Evolutionary conservation across 805 yeast species (phyloP).

Genomic region (Wickerhamomyces canadensis): DNA sequence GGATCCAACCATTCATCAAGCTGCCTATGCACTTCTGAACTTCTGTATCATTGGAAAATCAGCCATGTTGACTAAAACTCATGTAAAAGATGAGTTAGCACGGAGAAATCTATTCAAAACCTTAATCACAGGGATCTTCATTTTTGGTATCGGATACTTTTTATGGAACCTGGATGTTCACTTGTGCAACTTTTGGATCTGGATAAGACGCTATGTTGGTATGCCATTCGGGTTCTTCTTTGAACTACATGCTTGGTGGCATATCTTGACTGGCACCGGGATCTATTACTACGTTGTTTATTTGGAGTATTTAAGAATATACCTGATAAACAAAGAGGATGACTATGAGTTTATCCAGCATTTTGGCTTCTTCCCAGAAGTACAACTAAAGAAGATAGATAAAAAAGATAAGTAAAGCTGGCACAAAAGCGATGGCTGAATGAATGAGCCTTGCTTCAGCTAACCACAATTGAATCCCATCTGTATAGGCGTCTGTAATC

Average conservation of each 20-base stretch:
- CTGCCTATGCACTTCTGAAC: constrained; percentile 75
- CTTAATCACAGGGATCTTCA: constrained; percentile 52
- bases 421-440: too few species aligned
- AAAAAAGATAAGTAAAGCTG: neutral
- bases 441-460: neutral
- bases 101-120: constrained; percentile 46
- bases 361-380: constrained; percentile 54
- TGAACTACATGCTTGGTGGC: constrained; percentile 99
- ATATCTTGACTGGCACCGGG: constrained; percentile 77
- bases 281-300: constrained; percentile 81
- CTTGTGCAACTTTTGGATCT: constrained; percentile 56
- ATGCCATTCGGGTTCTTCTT: constrained; percentile 81
- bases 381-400: constrained; percentile 16
- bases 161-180: constrained; percentile 90
- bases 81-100: constrained; percentile 47
- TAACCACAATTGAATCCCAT: too few species aligned
- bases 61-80: constrained; percentile 39
- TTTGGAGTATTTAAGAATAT: constrained; percentile 67
- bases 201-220: constrained; percentile 59
- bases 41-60: constrained; percentile 66
- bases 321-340: constrained; percentile 51
- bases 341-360: constrained; percentile 55
- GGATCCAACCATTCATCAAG: constrained; percentile 86
- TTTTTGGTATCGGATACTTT: constrained; percentile 69
- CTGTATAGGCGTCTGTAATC: too few species aligned